phyloP scores from a whole-genome alignment of 1,139 yeast species.

The Wickerhamomyces sp. region DNA sequence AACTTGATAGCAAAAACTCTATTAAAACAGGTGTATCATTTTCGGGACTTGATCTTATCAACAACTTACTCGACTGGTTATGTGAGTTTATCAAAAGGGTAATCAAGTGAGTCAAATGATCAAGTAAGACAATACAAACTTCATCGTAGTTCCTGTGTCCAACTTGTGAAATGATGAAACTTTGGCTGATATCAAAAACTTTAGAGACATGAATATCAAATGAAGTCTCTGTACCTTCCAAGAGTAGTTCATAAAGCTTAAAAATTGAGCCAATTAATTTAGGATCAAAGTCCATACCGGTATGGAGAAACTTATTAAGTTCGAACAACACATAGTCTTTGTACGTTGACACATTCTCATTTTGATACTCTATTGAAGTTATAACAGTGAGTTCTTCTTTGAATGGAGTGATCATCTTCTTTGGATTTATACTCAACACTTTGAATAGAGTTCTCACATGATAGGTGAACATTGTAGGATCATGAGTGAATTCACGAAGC shows the following conservation, averaged over 20 bases:
- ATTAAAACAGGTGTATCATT: slow-evolving; percentile 15
- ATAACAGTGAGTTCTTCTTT: slow-evolving; percentile 52
- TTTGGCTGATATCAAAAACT: slow-evolving; percentile 28
- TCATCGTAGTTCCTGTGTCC: slow-evolving; percentile 10
- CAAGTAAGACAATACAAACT: slow-evolving; percentile 17
- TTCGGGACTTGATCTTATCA: slow-evolving; percentile 8
- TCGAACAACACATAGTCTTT: slow-evolving; percentile 47
- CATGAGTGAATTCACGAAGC: slow-evolving; percentile 37
- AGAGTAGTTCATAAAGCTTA: slow-evolving; percentile 37
- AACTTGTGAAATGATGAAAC: slow-evolving; percentile 20
- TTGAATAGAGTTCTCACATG: slow-evolving; percentile 46
- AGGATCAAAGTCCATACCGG: slow-evolving; percentile 23
- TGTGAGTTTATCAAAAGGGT: slow-evolving; percentile 13
- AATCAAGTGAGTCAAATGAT: slow-evolving; percentile 19
- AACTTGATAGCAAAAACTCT: slow-evolving; percentile 19
- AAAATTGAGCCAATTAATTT: slow-evolving; percentile 33
- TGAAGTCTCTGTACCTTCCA: slow-evolving; percentile 53
- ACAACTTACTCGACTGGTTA: slow-evolving; percentile 11
- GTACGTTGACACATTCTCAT: slow-evolving; percentile 54
- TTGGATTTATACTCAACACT: slow-evolving; percentile 42
- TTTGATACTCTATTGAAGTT: slow-evolving; percentile 31
- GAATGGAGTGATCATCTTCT: slow-evolving; percentile 40
- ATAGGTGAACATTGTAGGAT: slow-evolving; percentile 55
- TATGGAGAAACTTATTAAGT: slow-evolving; percentile 40
- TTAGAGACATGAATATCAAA: slow-evolving; percentile 36